A percentile compares a stretch with the other conserved stretches of the same genome.
Conservation (phyloP, 176 grass and related monocot genomes). For the Triticum urartu region DNA sequence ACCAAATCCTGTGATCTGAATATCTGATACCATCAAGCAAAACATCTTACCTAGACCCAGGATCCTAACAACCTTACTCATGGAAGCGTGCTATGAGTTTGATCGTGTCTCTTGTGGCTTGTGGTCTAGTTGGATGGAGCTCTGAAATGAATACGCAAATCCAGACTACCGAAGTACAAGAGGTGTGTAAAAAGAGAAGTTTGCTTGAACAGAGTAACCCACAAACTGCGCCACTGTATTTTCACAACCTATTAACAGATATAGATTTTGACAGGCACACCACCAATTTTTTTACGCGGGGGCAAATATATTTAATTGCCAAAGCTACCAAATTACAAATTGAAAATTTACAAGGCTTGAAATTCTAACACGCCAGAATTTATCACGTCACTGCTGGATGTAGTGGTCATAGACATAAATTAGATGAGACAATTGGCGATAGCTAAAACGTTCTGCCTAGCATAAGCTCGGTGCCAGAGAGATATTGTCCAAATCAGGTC, state of each 20-base stretch:
- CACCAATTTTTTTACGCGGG: background rate
- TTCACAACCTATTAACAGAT: background rate
- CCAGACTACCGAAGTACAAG: background rate
- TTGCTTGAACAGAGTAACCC: background rate
- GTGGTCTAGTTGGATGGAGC: background rate
- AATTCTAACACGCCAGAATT: background rate
- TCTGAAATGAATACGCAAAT: background rate
- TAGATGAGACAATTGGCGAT: conserved; percentile 12
- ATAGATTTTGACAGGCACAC: background rate
- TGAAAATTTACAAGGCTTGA: background rate
- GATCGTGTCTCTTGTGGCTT: too few relatives aligned
- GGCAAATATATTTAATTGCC: background rate
- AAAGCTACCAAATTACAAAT: background rate
- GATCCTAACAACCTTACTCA: too few relatives aligned
- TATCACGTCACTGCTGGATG: background rate
- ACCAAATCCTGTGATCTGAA: too few relatives aligned
- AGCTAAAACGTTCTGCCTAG: background rate
- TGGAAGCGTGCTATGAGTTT: too few relatives aligned
- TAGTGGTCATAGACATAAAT: background rate
- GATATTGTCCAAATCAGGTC: conserved; percentile 88
- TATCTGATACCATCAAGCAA: too few relatives aligned
- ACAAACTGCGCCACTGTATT: background rate
- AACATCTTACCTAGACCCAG: too few relatives aligned
- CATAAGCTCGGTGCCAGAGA: conserved; percentile 33
- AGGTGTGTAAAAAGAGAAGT: background rate